Evolutionary conservation across 2,329 filamentous ascomycete genomes (phyloP).

Genomic region (Microascus cirrosus): DNA sequence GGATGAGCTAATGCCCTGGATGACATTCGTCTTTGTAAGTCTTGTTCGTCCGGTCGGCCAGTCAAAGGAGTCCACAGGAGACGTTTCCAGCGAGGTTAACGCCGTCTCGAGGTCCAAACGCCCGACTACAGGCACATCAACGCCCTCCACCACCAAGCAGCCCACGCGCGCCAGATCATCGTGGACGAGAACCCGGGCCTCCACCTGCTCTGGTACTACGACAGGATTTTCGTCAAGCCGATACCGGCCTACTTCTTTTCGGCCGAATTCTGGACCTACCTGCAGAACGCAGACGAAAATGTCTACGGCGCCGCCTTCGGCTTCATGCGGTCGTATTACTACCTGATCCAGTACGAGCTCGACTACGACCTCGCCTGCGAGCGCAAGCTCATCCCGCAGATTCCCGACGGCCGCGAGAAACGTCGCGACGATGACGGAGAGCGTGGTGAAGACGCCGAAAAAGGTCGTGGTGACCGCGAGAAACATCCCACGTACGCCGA

Average conservation of each 20-base stretch:
- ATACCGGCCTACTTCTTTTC: conserved; percentile 24
- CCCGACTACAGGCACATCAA: conserved; percentile 13
- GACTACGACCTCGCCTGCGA: conserved; percentile 21
- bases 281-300: conserved; percentile 9
- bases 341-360: conserved; percentile 19
- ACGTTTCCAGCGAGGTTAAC: background rate
- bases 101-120: conserved; percentile 2
- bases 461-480: conserved; percentile 6
- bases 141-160: conserved; percentile 24
- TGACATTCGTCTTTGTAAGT: conserved; percentile 5
- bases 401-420: conserved; percentile 5
- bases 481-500: conserved; percentile 12
- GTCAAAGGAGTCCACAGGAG: background rate
- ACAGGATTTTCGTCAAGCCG: conserved; percentile 29
- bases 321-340: conserved; percentile 22
- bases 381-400: conserved; percentile 14
- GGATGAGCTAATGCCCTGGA: conserved; percentile 1
- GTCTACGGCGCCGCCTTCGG: conserved; percentile 17
- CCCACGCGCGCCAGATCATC: conserved; percentile 23
- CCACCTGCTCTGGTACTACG: conserved; percentile 28
- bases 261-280: conserved; percentile 19
- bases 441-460: background rate
- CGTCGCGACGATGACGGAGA: background rate
- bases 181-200: conserved; percentile 26
- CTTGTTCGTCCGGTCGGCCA: background rate